Base-by-base conservation (phyloP, 495 filamentous ascomycete species). In the Penicillium herquei region DNA sequence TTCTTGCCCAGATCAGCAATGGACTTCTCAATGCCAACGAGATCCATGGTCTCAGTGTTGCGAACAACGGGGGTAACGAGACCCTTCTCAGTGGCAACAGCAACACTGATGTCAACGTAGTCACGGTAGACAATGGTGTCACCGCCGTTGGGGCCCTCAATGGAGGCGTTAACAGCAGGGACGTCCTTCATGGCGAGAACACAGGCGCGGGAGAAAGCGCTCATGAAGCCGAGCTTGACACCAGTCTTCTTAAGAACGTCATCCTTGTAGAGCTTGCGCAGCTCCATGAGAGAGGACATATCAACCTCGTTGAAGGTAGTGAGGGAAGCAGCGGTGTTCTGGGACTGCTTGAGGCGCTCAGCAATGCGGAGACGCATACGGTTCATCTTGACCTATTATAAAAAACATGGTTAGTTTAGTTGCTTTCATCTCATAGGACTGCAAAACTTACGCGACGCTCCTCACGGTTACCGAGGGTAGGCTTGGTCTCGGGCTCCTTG, bases 241-340 rank as follows among this genome's bases (percentile, higher is more conserved):
- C 94, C 95, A 14, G 90, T 94, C 79, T 92, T 95, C 83, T 98
- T 95, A 50, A 98, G 78, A 6, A 96, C 73, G 54, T 95, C 91
- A 55, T 98, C 95, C 77, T 98, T 98, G 81, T 98, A 99, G 30
- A 89, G 71, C 67, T 94, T 96, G 39, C 94, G 89, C 79, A 99
- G 90, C 49, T 96, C 91, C 90, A 99, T 96, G 16, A 99, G 75
- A 11, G 88, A 87, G 6, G 95, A 97, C 95, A 99, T 99, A 68
- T 99, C 95, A 47, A 99, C 94, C 72, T 99, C 94, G 71, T 99
- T 96, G 80, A 99, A 99, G 14, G 94, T 99, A 14, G 94, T 98
- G 49, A 99, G 77, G 13, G 94, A 96, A 34, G 94, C 94, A 50
- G 95, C 94, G 5, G 94, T 97, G 77, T 99, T 98, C 76, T 99